phyloP scores from a whole-genome alignment of 495 filamentous ascomycete species.

The Penicillium cataractarum region DNA sequence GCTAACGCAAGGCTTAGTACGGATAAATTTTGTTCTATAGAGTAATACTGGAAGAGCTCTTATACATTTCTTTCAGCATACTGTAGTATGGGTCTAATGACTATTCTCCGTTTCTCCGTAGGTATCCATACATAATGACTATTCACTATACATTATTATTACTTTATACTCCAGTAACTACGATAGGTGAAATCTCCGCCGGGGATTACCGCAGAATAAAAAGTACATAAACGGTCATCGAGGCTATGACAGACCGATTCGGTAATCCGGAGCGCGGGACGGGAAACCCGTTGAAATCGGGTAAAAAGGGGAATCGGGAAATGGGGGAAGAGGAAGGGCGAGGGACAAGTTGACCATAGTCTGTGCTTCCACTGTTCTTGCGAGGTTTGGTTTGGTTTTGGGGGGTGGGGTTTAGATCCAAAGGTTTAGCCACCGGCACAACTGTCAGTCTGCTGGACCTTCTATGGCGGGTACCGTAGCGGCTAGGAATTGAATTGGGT shows the following conservation, averaged over 20 bases:
- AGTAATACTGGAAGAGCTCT: no score
- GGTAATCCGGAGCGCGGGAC: conserved; percentile 22
- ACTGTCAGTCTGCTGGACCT: background rate
- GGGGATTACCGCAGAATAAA: background rate
- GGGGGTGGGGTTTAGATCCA: background rate
- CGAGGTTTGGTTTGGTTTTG: background rate
- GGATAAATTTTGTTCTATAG: no score
- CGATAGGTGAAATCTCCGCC: background rate
- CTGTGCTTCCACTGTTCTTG: background rate
- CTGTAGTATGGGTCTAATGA: background rate
- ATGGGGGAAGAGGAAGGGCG: background rate
- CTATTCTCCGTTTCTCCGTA: background rate
- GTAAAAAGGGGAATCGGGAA: conserved; percentile 11
- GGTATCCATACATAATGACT: background rate
- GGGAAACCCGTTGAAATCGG: conserved; percentile 20
- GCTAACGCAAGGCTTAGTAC: no score
- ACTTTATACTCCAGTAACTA: no score
- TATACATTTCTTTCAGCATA: no score
- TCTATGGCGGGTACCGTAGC: background rate
- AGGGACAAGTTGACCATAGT: background rate
- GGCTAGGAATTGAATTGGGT: background rate
- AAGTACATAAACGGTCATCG: background rate
- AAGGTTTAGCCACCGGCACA: background rate
- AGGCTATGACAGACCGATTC: conserved; percentile 16
- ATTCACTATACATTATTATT: no score